A percentile compares a stretch with the other conserved stretches of the same genome.
phyloP scores from a whole-genome alignment of 345 rosid genomes.

The Eucalyptus viminalis region DNA sequence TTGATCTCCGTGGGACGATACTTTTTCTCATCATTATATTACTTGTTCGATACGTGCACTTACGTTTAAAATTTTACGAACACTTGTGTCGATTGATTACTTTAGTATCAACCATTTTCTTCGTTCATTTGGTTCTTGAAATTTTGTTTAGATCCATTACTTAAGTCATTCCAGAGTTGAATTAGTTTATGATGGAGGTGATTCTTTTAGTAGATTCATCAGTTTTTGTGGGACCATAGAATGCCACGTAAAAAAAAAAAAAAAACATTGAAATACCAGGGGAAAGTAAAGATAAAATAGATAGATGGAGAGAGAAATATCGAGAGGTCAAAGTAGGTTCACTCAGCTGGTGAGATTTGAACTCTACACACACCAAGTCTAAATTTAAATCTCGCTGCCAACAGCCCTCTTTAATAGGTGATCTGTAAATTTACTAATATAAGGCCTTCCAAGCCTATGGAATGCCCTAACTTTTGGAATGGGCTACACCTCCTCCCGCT shows the following conservation, averaged over 20 bases:
- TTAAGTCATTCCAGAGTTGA: neutral
- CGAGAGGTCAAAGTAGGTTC: neutral
- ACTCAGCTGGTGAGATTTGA: rapidly evolving
- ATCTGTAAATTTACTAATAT: neutral
- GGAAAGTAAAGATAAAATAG: too few species aligned
- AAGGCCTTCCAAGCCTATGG: neutral
- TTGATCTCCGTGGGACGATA: too few species aligned
- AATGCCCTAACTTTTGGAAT: neutral
- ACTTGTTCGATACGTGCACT: too few species aligned
- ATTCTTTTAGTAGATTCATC: too few species aligned
- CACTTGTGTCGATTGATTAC: rapidly evolving
- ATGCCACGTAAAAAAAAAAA: too few species aligned
- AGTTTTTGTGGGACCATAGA: neutral
- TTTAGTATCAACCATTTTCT: neutral
- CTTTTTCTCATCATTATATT: too few species aligned
- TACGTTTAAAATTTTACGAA: too few species aligned
- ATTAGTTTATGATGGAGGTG: neutral
- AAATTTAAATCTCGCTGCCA: too few species aligned
- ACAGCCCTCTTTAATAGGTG: neutral
- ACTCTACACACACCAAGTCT: neutral
- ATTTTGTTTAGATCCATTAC: neutral
- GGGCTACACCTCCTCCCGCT: neutral
- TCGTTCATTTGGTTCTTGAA: neutral
- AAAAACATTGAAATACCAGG: too few species aligned
- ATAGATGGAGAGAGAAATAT: neutral